Evolutionary conservation across 257 asterid genomes (phyloP).

Genomic region (Nicotiana tabacum): DNA sequence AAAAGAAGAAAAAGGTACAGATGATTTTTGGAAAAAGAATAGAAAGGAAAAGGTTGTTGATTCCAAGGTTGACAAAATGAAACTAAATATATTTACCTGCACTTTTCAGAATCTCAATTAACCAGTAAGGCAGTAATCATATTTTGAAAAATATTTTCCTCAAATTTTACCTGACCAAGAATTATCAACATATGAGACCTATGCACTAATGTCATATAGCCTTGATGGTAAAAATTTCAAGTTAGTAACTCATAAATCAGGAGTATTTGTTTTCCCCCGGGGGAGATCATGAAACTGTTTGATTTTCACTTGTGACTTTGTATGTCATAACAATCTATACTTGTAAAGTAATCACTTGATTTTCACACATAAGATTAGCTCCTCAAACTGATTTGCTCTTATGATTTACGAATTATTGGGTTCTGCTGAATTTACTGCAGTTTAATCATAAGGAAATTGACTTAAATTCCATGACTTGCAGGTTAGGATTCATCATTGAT

Average conservation of each 20-base stretch:
- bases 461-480: constrained; percentile 25
- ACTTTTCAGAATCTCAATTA: neutral
- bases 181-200: neutral
- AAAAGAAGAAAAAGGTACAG: neutral
- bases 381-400: neutral
- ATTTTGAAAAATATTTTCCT: neutral
- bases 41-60: neutral
- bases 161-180: neutral
- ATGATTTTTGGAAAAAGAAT: neutral
- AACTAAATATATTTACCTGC: neutral
- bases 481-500: constrained; percentile 86
- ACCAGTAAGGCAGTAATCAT: neutral
- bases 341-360: neutral
- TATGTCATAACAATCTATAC: neutral
- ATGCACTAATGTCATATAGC: neutral
- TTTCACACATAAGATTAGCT: neutral
- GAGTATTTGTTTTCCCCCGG: neutral
- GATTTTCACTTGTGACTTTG: neutral
- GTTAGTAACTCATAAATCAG: neutral
- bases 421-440: too few relatives aligned
- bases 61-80: constrained; percentile 7
- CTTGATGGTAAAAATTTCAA: neutral
- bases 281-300: neutral
- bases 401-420: neutral
- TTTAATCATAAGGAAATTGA: constrained; percentile 8